Conservation (phyloP, 192 early-diverging fungal genomes). For the Entomortierella beljakovae region DNA sequence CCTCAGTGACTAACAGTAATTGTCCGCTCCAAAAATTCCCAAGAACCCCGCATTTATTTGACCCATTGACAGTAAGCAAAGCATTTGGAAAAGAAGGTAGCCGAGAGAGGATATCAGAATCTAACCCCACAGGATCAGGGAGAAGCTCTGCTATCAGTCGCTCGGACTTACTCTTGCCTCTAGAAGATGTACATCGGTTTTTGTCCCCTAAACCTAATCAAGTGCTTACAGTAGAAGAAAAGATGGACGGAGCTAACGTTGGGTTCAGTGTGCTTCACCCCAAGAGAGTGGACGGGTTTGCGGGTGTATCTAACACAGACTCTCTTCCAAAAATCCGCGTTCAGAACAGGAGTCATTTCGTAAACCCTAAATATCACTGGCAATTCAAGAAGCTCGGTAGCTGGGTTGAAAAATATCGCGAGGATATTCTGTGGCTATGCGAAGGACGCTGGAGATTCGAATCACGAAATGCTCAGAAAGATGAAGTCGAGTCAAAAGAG, state of each 20-base stretch:
- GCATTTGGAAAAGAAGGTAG: background rate
- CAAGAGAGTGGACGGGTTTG: slow-evolving; percentile 37
- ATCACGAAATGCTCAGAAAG: background rate
- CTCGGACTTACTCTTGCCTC: slow-evolving; percentile 35
- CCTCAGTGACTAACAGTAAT: slow-evolving; percentile 21
- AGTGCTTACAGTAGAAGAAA: slow-evolving; percentile 48
- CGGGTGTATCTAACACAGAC: slow-evolving; percentile 6
- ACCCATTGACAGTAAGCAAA: slow-evolving; percentile 31
- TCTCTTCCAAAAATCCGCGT: slow-evolving; percentile 46
- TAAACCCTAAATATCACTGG: slow-evolving; percentile 52
- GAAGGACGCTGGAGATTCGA: slow-evolving; percentile 43
- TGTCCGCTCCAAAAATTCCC: slow-evolving; percentile 52
- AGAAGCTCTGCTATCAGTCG: slow-evolving; percentile 43
- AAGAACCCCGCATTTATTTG: slow-evolving; percentile 47
- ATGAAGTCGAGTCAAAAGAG: background rate
- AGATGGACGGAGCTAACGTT: slow-evolving; percentile 53
- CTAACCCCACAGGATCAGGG: background rate
- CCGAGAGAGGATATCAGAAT: too few relatives aligned
- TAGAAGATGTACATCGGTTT: slow-evolving; percentile 26
- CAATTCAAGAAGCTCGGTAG: slow-evolving; percentile 50
- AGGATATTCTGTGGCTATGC: slow-evolving; percentile 39
- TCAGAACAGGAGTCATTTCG: slow-evolving; percentile 52
- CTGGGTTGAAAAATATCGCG: slow-evolving; percentile 43
- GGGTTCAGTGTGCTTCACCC: slow-evolving; percentile 52
- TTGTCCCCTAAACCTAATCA: slow-evolving; percentile 42